Evolutionary conservation across 805 yeast species (phyloP).

Genomic region (Kuraishia capsulata): DNA sequence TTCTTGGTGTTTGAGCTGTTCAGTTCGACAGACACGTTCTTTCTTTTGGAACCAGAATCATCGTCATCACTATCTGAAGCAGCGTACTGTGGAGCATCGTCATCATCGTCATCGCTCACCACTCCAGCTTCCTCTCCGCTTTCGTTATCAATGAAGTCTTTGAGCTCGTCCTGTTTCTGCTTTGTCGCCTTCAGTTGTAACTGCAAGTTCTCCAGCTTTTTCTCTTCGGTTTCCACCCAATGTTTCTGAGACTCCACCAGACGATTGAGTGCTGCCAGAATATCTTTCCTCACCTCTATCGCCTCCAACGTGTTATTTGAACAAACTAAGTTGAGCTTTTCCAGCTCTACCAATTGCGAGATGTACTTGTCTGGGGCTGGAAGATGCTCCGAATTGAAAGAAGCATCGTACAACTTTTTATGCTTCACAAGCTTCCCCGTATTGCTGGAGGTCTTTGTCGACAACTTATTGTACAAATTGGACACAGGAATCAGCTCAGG

Average conservation of each 20-base stretch:
- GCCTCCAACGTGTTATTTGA: constrained; percentile 7
- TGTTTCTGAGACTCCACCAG: constrained; percentile 17
- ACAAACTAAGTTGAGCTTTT: constrained; percentile 3
- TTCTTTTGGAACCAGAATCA: background rate
- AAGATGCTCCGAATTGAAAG: constrained; percentile 19
- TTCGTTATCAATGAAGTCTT: constrained; percentile 6
- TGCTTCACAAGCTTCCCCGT: constrained; percentile 11
- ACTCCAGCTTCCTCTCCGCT: constrained; percentile 5
- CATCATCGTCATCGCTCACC: constrained; percentile 8
- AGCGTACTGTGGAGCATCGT: constrained; percentile 5
- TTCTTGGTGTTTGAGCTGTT: background rate
- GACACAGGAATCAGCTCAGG: constrained; percentile 17
- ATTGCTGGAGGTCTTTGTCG: constrained; percentile 11
- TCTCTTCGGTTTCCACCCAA: constrained; percentile 11
- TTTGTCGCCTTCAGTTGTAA: constrained; percentile 16
- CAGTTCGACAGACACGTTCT: background rate
- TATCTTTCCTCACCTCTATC: constrained; percentile 11
- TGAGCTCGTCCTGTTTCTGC: constrained; percentile 10
- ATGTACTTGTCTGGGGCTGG: constrained; percentile 22
- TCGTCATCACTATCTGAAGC: constrained; percentile 3
- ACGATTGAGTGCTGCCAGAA: constrained; percentile 16
- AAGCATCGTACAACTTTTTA: constrained; percentile 12
- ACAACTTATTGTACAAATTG: constrained; percentile 12
- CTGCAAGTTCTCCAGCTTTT: constrained; percentile 9
- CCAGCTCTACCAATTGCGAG: constrained; percentile 11